Conservation (phyloP, 371 early-diverging fungal species). For the Mucor irregularis region DNA sequence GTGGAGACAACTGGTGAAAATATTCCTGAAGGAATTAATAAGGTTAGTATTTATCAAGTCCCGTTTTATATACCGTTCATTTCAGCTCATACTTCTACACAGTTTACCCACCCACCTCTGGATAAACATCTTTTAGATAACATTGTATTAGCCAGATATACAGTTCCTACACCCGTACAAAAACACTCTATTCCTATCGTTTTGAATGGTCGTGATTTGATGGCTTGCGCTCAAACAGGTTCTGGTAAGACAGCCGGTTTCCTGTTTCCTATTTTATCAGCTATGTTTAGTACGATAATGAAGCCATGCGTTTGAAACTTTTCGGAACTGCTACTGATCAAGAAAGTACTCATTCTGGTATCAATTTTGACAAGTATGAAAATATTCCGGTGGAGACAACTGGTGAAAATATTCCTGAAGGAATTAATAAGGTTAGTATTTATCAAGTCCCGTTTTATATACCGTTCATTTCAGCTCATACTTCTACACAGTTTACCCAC, state of each 20-base stretch:
- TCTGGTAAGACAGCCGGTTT: conserved; percentile 80
- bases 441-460: too few species aligned
- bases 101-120: conserved; percentile 68
- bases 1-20: conserved; percentile 90
- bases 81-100: not conserved
- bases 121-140: conserved; percentile 80
- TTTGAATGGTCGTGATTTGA: conserved; percentile 59
- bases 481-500: conserved; percentile 44
- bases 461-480: not conserved
- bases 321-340: conserved; percentile 71
- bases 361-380: conserved; percentile 97
- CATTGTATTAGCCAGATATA: conserved; percentile 56
- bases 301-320: conserved; percentile 46
- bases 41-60: too few species aligned
- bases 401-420: conserved; percentile 62
- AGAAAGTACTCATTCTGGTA: conserved; percentile 79
- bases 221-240: conserved; percentile 88
- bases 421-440: conserved; percentile 15
- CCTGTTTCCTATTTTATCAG: conserved; percentile 57
- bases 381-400: conserved; percentile 95
- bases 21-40: conserved; percentile 31
- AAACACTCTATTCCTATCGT: conserved; percentile 70
- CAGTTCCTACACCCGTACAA: conserved; percentile 73
- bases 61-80: too few species aligned
- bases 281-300: conserved; percentile 48